Evolutionary conservation across 805 yeast genomes (phyloP).

Genomic region (Yarrowia sp.): DNA sequence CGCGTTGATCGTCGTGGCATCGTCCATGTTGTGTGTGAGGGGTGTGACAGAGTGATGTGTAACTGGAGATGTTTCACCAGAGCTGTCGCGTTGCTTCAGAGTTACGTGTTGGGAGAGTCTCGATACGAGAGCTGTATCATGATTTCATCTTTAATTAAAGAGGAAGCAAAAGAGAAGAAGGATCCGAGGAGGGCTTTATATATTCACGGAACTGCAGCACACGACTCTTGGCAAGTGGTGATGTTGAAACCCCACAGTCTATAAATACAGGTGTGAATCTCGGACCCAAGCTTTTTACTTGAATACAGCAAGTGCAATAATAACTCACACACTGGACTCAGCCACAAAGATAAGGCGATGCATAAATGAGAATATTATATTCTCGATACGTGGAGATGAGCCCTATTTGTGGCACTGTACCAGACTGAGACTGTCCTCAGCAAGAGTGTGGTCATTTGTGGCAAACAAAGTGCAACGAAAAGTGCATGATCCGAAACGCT

Average conservation of each 20-base stretch:
- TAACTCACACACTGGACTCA: not conserved
- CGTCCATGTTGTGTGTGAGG: not conserved
- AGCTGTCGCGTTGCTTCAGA: not conserved
- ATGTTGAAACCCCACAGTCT: not conserved
- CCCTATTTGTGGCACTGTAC: too few relatives aligned
- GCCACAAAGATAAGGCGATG: not conserved
- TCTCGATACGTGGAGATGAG: not conserved
- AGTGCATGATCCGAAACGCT: not conserved
- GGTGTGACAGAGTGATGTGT: not conserved
- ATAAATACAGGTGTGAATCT: too few relatives aligned
- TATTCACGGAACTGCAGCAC: not conserved
- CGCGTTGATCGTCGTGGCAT: slow-evolving; percentile 18
- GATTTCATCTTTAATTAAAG: not conserved
- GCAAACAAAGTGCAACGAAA: too few relatives aligned
- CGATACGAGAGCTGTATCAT: too few relatives aligned
- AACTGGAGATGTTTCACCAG: not conserved
- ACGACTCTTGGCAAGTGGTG: not conserved
- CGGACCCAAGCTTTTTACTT: too few relatives aligned
- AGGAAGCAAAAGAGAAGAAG: not conserved
- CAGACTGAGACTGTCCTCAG: too few relatives aligned
- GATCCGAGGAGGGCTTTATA: not conserved
- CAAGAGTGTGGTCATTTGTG: too few relatives aligned
- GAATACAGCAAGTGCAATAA: not conserved
- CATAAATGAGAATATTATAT: not conserved
- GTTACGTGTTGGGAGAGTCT: not conserved